Percentiles rank a stretch among this genome's conserved stretches.
phyloP scores from a whole-genome alignment of 2,329 filamentous ascomycete genomes.

The Aaosphaeria arxii region DNA sequence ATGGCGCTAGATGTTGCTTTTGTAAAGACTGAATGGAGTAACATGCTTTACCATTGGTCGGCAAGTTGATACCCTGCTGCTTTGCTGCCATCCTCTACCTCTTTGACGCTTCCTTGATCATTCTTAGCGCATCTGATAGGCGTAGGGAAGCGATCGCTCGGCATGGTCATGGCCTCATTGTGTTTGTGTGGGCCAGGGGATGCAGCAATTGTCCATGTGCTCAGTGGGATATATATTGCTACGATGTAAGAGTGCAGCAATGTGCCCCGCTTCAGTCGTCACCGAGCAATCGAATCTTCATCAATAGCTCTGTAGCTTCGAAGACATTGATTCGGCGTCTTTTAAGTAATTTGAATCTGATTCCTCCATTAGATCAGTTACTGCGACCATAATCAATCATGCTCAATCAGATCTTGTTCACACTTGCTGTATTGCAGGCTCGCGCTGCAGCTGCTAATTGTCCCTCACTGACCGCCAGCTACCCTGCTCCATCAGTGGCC shows the following conservation, averaged over 20 bases:
- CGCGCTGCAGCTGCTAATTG: conserved; percentile 7
- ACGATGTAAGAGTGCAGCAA: background rate
- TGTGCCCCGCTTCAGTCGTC: conserved; percentile 5
- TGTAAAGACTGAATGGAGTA: background rate
- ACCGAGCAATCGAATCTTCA: conserved; percentile 1
- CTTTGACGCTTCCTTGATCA: conserved; percentile 3
- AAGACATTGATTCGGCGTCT: background rate
- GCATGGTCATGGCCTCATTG: background rate
- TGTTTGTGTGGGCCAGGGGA: background rate
- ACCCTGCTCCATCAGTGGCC: conserved; percentile 35
- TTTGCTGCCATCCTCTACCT: background rate
- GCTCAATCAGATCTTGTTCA: conserved; percentile 7
- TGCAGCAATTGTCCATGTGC: background rate
- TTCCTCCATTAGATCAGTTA: background rate
- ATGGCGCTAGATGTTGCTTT: conserved; percentile 1
- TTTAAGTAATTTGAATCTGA: background rate
- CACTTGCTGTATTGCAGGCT: conserved; percentile 7
- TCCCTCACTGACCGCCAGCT: conserved; percentile 22
- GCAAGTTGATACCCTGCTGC: background rate
- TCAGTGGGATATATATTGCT: conserved; percentile 4
- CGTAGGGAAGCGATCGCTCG: conserved; percentile 2
- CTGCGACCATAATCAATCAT: conserved; percentile 1
- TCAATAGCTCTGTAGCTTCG: background rate
- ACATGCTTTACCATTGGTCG: too few relatives aligned
- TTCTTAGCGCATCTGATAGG: conserved; percentile 1